Evolutionary conservation across 371 early-diverging fungal species (phyloP).

Genomic region (Syncephalastrum racemosum): DNA sequence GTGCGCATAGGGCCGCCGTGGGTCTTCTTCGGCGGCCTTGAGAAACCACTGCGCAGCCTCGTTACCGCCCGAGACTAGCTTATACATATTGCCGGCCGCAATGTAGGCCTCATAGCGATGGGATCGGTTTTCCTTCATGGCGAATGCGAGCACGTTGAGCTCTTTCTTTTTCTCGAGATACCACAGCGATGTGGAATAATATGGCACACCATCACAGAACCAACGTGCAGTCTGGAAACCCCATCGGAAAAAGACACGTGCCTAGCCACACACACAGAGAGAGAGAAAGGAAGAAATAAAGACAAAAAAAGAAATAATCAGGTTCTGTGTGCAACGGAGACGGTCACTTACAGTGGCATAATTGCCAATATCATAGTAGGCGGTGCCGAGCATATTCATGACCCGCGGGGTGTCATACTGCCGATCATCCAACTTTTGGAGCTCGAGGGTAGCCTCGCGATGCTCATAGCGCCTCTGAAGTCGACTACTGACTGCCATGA

Average conservation of each 20-base stretch:
- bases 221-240: slow-evolving; percentile 39
- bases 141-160: slow-evolving; percentile 39
- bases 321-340: neutral
- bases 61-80: slow-evolving; percentile 24
- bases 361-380: slow-evolving; percentile 41
- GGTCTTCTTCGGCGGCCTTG: slow-evolving; percentile 34
- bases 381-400: slow-evolving; percentile 33
- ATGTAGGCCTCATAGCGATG: slow-evolving; percentile 43
- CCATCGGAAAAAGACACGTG: slow-evolving; percentile 36
- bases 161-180: slow-evolving; percentile 39
- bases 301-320: neutral
- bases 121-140: slow-evolving; percentile 34
- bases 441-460: slow-evolving; percentile 23
- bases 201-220: slow-evolving; percentile 40
- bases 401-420: slow-evolving; percentile 46
- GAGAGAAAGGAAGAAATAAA: neutral
- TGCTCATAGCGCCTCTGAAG: slow-evolving; percentile 34
- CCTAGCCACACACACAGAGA: too few species aligned
- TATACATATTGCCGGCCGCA: slow-evolving; percentile 46
- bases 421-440: slow-evolving; percentile 36
- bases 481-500: slow-evolving; percentile 32
- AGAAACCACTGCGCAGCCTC: slow-evolving; percentile 41
- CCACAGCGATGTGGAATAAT: slow-evolving; percentile 46
- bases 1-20: slow-evolving; percentile 34
- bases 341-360: slow-evolving; percentile 21